These are phyloP conservation scores for Phytopythium montanum DNA, from an alignment of 352 stramenopile genomes.

Conservation along the genomic window DNA sequence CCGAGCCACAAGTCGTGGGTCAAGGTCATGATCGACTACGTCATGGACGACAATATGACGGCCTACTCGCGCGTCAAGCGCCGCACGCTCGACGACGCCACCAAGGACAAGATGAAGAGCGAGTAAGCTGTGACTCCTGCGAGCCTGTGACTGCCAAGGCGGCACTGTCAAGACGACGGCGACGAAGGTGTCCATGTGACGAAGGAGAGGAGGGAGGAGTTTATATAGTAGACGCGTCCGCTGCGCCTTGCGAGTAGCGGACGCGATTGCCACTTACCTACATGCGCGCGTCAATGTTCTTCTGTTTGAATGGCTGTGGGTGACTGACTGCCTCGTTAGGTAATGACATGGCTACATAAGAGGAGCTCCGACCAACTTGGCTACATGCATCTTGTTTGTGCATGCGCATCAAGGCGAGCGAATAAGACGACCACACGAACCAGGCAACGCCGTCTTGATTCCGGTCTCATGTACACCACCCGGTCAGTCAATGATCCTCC, in stretches of 20 bases:
- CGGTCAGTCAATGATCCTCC: neutral
- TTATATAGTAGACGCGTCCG: constrained; percentile 3
- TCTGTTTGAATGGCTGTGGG: neutral
- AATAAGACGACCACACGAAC: neutral
- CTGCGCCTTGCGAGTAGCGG: neutral
- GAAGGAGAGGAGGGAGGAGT: neutral
- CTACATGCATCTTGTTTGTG: too few relatives aligned
- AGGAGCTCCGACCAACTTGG: neutral
- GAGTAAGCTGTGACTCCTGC: constrained; percentile 24
- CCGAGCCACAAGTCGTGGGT: constrained; percentile 93
- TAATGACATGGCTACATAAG: constrained; percentile 1
- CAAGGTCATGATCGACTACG: constrained; percentile 92
- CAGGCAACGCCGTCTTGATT: neutral
- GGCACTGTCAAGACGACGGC: too few relatives aligned
- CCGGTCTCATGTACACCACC: neutral
- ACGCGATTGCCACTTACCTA: neutral
- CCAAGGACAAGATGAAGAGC: constrained; percentile 74
- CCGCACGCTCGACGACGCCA: constrained; percentile 43
- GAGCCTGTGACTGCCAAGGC: neutral
- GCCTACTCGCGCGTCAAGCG: constrained; percentile 93
- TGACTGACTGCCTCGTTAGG: neutral
- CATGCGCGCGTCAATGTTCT: neutral
- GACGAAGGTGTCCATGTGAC: too few relatives aligned
- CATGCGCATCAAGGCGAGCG: too few relatives aligned
- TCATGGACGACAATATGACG: constrained; percentile 90